phyloP scores from a whole-genome alignment of 2,329 filamentous ascomycete species.

The Biscogniauxia marginata region DNA sequence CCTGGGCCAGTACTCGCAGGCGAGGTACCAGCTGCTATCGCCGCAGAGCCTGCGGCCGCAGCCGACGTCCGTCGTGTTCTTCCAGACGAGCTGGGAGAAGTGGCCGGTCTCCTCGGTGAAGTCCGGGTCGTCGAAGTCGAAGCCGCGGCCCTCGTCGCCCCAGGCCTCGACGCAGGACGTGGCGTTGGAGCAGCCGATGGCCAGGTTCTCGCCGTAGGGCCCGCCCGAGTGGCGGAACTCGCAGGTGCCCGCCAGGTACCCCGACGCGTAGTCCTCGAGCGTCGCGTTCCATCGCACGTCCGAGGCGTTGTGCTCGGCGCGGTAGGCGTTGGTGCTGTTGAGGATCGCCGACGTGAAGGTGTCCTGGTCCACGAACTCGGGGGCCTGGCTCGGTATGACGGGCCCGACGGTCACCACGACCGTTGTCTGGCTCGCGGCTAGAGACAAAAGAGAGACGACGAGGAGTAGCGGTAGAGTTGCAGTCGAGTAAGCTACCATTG shows the following conservation, averaged over 20 bases:
- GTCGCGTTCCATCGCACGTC: constrained; percentile 64
- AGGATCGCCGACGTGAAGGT: constrained; percentile 57
- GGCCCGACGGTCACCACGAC: constrained; percentile 25
- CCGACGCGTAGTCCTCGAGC: constrained; percentile 50
- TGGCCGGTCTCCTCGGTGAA: constrained; percentile 64
- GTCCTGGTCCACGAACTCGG: constrained; percentile 34
- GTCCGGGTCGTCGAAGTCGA: constrained; percentile 56
- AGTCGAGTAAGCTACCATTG: neutral
- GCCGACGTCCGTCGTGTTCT: constrained; percentile 57
- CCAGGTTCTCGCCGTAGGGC: constrained; percentile 73
- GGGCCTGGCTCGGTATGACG: constrained; percentile 22
- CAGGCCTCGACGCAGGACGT: constrained; percentile 62
- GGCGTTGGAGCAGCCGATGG: constrained; percentile 62
- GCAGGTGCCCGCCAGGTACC: constrained; percentile 48
- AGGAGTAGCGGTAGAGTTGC: constrained; percentile 6
- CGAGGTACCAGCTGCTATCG: constrained; percentile 55
- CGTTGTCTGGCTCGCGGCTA: constrained; percentile 12
- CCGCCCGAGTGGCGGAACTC: constrained; percentile 57
- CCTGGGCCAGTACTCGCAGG: constrained; percentile 68
- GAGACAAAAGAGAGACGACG: constrained; percentile 3
- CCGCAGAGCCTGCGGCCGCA: constrained; percentile 48
- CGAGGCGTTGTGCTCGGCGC: constrained; percentile 59
- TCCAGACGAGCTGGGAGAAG: constrained; percentile 75
- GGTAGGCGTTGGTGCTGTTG: constrained; percentile 65
- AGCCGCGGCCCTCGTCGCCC: constrained; percentile 59